A percentile compares a stretch with the other conserved stretches of the same genome.
phyloP scores from a whole-genome alignment of 2,329 filamentous ascomycete species.

The Saccharata proteae region DNA sequence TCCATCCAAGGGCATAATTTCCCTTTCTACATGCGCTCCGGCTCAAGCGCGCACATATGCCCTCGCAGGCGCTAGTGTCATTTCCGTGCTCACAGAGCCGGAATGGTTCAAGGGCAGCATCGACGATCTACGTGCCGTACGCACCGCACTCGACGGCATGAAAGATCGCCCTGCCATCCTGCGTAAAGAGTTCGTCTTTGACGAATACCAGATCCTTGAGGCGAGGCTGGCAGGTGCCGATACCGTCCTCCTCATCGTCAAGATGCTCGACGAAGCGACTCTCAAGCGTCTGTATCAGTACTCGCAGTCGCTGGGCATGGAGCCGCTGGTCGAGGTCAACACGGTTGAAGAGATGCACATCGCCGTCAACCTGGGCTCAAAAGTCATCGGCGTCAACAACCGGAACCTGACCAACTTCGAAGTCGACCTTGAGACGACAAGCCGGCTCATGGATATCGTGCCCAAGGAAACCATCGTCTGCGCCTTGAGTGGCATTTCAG shows the following conservation, averaged over 20 bases:
- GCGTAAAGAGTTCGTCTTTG: constrained; percentile 94
- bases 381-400: constrained; percentile 96
- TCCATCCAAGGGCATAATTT: constrained; percentile 91
- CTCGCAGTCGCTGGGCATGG: constrained; percentile 85
- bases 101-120: constrained; percentile 99
- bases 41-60: constrained; percentile 87
- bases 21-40: constrained; percentile 74
- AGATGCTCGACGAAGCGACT: constrained; percentile 75
- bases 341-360: constrained; percentile 85
- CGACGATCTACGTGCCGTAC: constrained; percentile 77
- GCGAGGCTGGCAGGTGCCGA: constrained; percentile 86
- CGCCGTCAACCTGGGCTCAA: constrained; percentile 73
- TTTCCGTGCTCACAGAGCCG: constrained; percentile 95
- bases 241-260: constrained; percentile 90
- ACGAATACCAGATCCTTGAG: constrained; percentile 96
- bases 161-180: constrained; percentile 83
- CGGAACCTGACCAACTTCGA: constrained; percentile 93
- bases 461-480: constrained; percentile 79
- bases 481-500: constrained; percentile 87
- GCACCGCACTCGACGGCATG: constrained; percentile 81
- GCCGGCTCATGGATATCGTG: constrained; percentile 75
- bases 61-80: constrained; percentile 85
- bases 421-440: constrained; percentile 87
- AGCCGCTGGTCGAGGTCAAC: constrained; percentile 93
- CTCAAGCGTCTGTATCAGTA: constrained; percentile 76